Percentiles rank a stretch among this genome's conserved stretches.
Conservation (phyloP, 352 stramenopile genomes). For the Phytophthora podocarpi region DNA sequence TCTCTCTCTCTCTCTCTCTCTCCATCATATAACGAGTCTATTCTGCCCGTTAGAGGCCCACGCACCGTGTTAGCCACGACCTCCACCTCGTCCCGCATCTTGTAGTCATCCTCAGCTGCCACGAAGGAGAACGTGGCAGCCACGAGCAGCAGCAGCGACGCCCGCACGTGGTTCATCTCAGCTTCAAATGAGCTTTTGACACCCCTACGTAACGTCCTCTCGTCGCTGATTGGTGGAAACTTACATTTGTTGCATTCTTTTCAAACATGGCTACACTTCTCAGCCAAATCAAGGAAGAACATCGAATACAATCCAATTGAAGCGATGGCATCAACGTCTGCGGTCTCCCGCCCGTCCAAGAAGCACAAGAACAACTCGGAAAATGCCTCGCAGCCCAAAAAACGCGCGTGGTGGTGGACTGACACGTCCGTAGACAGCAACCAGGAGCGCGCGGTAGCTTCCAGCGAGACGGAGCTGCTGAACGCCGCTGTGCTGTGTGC, state of each 20-base stretch:
- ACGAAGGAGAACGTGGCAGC: conserved; percentile 3
- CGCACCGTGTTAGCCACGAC: conserved; percentile 76
- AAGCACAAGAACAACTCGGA: conserved; percentile 3
- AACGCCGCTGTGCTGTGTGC: conserved; percentile 80
- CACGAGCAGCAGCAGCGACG: conserved; percentile 17
- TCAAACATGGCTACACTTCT: conserved; percentile 27
- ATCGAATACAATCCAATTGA: no score
- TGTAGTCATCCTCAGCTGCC: conserved; percentile 42
- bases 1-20: no score
- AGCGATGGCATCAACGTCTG: conserved; percentile 18
- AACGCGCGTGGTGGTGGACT: conserved; percentile 55
- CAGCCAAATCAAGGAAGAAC: conserved; percentile 19
- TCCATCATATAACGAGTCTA: no score
- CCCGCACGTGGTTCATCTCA: conserved; percentile 17
- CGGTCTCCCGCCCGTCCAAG: conserved; percentile 14
- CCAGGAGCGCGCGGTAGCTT: conserved; percentile 30
- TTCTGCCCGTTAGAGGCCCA: neutral
- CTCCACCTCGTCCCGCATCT: conserved; percentile 67
- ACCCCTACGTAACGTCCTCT: neutral
- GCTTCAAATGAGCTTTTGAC: conserved; percentile 21
- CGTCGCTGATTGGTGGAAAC: conserved; percentile 21
- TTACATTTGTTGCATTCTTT: conserved; percentile 20
- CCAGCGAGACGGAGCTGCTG: conserved; percentile 74
- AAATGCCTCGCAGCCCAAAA: neutral
- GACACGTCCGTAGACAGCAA: conserved; percentile 15